Conservation (phyloP, 257 asterid species). For the Lycium barbarum region DNA sequence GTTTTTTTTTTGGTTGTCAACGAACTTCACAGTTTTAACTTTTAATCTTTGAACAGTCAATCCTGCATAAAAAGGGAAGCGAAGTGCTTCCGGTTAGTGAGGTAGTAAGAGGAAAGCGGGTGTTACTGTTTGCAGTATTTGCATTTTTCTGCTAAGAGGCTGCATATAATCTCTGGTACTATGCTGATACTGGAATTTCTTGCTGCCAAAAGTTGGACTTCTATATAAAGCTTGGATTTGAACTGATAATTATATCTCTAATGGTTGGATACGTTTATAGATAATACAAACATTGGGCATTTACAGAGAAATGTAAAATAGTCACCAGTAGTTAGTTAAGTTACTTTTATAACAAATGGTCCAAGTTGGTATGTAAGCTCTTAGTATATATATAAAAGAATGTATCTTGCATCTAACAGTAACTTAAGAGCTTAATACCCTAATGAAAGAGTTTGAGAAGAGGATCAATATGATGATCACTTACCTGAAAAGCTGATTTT, state of each 20-base stretch:
- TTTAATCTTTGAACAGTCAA: not conserved
- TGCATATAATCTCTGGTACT: conserved; percentile 17
- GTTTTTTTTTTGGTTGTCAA: not conserved
- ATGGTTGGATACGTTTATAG: not conserved
- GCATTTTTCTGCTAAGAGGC: not conserved
- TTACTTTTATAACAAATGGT: conserved; percentile 11
- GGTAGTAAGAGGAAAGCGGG: not conserved
- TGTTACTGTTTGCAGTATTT: not conserved
- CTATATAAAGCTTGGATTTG: not conserved
- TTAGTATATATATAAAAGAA: not conserved
- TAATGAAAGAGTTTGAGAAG: conserved; percentile 4
- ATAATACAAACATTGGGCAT: not conserved
- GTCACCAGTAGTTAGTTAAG: not conserved
- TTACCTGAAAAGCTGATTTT: not conserved
- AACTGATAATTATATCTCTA: not conserved
- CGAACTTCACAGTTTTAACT: not conserved
- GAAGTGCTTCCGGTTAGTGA: not conserved
- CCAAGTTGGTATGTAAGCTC: conserved; percentile 2
- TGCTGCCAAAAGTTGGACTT: not conserved
- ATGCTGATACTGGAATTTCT: conserved; percentile 7
- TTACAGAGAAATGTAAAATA: not conserved
- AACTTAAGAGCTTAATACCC: not conserved
- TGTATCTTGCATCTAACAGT: not conserved
- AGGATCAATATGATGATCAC: conserved; percentile 16
- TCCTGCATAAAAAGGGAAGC: not conserved